Conservation (phyloP, 2,329 filamentous ascomycete genomes). For the Rasamsonia emersonii region DNA sequence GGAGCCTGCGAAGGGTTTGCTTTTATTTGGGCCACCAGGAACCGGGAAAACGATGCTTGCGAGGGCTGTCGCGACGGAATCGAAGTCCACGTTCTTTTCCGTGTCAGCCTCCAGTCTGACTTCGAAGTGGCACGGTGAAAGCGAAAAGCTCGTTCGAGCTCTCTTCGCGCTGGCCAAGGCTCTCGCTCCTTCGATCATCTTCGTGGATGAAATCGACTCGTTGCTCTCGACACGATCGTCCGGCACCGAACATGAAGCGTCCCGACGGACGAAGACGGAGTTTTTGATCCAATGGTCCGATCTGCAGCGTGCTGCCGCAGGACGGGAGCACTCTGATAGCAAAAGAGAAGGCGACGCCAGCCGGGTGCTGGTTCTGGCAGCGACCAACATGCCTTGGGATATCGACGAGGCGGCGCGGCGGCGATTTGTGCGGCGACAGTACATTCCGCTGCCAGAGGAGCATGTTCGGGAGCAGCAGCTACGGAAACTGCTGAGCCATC, state of each 20-base stretch:
- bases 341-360: conserved; percentile 72
- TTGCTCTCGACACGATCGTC: conserved; percentile 75
- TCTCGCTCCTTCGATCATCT: conserved; percentile 90
- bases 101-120: conserved; percentile 92
- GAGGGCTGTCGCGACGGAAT: conserved; percentile 88
- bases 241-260: conserved; percentile 79
- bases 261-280: conserved; percentile 89
- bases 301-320: conserved; percentile 81
- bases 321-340: conserved; percentile 56
- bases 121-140: conserved; percentile 92
- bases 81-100: conserved; percentile 89
- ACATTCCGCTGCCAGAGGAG: conserved; percentile 86
- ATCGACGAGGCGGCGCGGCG: conserved; percentile 92
- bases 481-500: conserved; percentile 69
- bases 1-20: conserved; percentile 88
- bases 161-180: conserved; percentile 83
- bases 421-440: conserved; percentile 86
- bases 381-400: conserved; percentile 94
- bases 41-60: conserved; percentile 98
- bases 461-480: conserved; percentile 74
- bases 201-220: conserved; percentile 97
- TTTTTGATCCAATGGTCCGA: conserved; percentile 98
- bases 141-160: conserved; percentile 89
- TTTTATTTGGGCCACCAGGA: conserved; percentile 93
- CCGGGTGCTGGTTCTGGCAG: conserved; percentile 83